These are phyloP conservation scores for Isoetes engelmannii DNA, from an alignment of 83 land plant genomes.

Conservation along the genomic window DNA sequence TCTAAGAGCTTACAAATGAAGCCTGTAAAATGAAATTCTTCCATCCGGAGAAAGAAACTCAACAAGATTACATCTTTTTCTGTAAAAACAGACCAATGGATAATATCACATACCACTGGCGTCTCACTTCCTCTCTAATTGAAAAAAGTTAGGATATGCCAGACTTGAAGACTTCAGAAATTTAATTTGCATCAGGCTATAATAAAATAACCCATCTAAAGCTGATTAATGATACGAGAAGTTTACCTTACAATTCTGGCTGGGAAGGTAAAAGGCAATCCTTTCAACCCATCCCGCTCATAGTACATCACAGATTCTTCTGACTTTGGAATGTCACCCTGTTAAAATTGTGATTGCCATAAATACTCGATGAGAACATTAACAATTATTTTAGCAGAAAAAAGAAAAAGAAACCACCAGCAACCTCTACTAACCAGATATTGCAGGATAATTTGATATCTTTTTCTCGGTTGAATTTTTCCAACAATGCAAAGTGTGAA, in stretches of 20 bases:
- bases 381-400: not conserved
- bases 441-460: slow-evolving; percentile 70
- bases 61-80: not conserved
- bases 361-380: too few species aligned
- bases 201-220: not conserved
- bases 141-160: not conserved
- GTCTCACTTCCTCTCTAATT: slow-evolving; percentile 75
- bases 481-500: slow-evolving; percentile 88
- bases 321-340: slow-evolving; percentile 95
- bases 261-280: slow-evolving; percentile 83
- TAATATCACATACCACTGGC: slow-evolving; percentile 60
- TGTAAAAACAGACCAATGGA: not conserved
- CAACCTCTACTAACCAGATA: slow-evolving; percentile 53
- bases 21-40: slow-evolving; percentile 83
- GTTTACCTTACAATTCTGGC: slow-evolving; percentile 55
- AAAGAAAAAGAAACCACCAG: not conserved
- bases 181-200: not conserved
- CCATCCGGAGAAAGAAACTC: slow-evolving; percentile 47
- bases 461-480: slow-evolving; percentile 54
- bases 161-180: not conserved
- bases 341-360: not conserved
- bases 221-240: not conserved
- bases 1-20: slow-evolving; percentile 87
- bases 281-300: slow-evolving; percentile 77
- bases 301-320: slow-evolving; percentile 54